Evolutionary conservation across 306 rosid genomes (phyloP), one percentile per base, ranked within the genome.

Genomic region (Vigna mungo): DNA sequence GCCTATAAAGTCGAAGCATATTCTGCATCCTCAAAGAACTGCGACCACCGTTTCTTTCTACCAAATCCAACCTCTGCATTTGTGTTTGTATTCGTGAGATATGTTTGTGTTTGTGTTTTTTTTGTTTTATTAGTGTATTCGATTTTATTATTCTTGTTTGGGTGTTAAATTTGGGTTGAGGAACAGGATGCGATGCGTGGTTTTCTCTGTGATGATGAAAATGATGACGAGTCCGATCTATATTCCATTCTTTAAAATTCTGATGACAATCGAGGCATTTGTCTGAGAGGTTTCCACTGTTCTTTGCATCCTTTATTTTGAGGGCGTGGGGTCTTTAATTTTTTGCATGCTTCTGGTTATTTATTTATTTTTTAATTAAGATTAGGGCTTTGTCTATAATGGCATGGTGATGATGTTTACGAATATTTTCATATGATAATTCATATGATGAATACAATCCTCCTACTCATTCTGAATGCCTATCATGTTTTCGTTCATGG

Each of bases 261-360:
- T 91, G 94, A 89, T 84, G 97, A 91, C 94, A 80, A 85, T 77
- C 92, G 97, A 91, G 97, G 97, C 97, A 89, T 91, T 91, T 91
- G 97, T 91, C 92, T 91, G 94, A 91, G 97, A 88, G 92, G 75
- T 54, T 36, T 48, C 55, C 84, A 20, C 84, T 69, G 55, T 76
- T 70, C 34, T 13, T 9, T 51, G 51, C 5, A 27, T 65, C n/a
- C 27, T 9, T 64, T 15, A 0, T 12, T 8, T 12, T 3, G 0
- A 17, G 37, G 41, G 44, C 1, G 0, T 21, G 2, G 16, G 62
- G 34, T 15, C 2, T 61, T 23, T 23, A 2, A 8, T 67, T 25
- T 67, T 6, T 2, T 32, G 23, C 7, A 21, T 47, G 3, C 13
- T 76, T 4, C 6, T 5, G 47, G 27, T 18, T 9, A 0, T 1